Percentiles rank a stretch among this genome's conserved stretches.
These are phyloP conservation scores for Neurospora sp. DNA, from an alignment of 2,329 filamentous ascomycete genomes.

Conservation along the genomic window DNA sequence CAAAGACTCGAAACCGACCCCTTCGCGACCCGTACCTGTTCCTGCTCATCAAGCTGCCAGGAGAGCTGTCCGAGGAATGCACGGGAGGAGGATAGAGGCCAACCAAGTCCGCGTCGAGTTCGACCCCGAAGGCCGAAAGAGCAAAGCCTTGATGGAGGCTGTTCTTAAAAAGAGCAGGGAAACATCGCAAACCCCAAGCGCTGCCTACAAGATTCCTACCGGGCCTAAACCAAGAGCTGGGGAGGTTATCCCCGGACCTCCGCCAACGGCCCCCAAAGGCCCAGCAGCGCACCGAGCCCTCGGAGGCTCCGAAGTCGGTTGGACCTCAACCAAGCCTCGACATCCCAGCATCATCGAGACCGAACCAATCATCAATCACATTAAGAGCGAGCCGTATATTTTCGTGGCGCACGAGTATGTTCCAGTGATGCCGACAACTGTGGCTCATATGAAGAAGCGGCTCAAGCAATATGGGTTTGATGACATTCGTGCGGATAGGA, in stretches of 20 bases:
- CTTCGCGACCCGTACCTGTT: conserved; percentile 42
- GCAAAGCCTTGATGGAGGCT: conserved; percentile 65
- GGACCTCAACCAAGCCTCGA: conserved; percentile 35
- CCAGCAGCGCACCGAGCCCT: conserved; percentile 50
- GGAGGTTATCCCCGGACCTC: conserved; percentile 49
- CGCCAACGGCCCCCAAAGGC: conserved; percentile 78
- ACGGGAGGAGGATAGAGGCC: conserved; percentile 70
- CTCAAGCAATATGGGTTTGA: conserved; percentile 75
- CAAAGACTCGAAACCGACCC: conserved; percentile 54
- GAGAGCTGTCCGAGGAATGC: conserved; percentile 65
- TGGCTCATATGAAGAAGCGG: conserved; percentile 82
- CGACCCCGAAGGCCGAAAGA: conserved; percentile 80
- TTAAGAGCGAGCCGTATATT: conserved; percentile 76
- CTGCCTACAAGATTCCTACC: conserved; percentile 21
- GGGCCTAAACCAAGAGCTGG: conserved; percentile 24
- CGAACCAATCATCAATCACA: conserved; percentile 54
- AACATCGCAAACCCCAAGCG: conserved; percentile 34
- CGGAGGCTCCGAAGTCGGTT: conserved; percentile 19
- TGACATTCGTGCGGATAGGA: conserved; percentile 71
- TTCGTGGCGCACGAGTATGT: conserved; percentile 83
- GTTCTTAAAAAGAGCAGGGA: conserved; percentile 60
- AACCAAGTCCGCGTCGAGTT: conserved; percentile 72
- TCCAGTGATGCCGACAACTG: conserved; percentile 73
- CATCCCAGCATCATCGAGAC: conserved; percentile 50
- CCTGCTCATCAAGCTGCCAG: conserved; percentile 73